phyloP scores from a whole-genome alignment of 1,284 basidiomycete genomes.

The Ceratobasidium sp. region DNA sequence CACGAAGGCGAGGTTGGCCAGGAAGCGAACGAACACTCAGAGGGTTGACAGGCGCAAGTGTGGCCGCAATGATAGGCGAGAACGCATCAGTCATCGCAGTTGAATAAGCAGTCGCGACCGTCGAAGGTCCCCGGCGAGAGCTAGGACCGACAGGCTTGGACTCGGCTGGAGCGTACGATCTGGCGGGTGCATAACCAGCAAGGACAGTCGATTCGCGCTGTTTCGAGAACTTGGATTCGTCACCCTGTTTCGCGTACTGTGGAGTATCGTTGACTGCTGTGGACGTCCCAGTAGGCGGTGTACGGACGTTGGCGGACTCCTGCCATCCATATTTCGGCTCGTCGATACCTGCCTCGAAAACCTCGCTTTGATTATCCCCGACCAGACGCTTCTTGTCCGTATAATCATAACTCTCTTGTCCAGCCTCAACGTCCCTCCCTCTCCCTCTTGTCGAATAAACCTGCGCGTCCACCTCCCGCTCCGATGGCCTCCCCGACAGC shows the following conservation, averaged over 20 bases:
- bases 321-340: not conserved
- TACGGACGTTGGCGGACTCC: not conserved
- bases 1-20: not conserved
- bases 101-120: conserved; percentile 10
- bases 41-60: conserved; percentile 26
- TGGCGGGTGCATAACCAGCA: conserved; percentile 23
- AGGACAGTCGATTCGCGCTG: conserved; percentile 10
- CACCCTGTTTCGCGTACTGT: not conserved
- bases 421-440: not conserved
- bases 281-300: conserved; percentile 27
- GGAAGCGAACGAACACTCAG: conserved; percentile 26
- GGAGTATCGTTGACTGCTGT: conserved; percentile 35
- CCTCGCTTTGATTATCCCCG: not conserved
- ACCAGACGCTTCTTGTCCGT: conserved; percentile 30
- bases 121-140: not conserved
- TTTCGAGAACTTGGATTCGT: not conserved
- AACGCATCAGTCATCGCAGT: conserved; percentile 18
- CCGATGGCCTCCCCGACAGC: conserved; percentile 32
- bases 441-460: not conserved
- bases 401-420: conserved; percentile 37
- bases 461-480: conserved; percentile 20
- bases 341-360: not conserved
- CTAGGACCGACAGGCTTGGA: conserved; percentile 24
- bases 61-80: conserved; percentile 15
- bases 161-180: conserved; percentile 34